Conservation (phyloP, 345 rosid genomes). For the Ceriops decandra region DNA sequence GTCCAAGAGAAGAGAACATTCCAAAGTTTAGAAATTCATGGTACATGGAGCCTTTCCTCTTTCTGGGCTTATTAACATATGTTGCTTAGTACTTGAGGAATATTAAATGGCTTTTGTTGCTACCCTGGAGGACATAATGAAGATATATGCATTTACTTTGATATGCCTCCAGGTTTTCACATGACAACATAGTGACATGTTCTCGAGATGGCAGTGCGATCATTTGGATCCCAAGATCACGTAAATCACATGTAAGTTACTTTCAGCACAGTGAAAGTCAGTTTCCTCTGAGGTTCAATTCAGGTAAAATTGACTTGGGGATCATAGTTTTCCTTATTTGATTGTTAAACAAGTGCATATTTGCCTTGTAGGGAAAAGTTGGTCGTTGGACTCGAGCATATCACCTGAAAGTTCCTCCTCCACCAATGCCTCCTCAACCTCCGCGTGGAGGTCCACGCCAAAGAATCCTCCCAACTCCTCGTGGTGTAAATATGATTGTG, state of each 20-base stretch:
- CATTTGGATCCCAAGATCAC: constrained; percentile 91
- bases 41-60: constrained; percentile 32
- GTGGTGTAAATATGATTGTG: constrained; percentile 95
- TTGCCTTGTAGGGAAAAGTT: constrained; percentile 59
- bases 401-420: constrained; percentile 99
- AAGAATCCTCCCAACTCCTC: constrained; percentile 93
- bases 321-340: not conserved
- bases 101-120: too few relatives aligned
- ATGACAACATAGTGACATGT: constrained; percentile 92
- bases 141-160: not conserved
- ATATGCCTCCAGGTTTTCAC: constrained; percentile 62
- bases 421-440: constrained; percentile 95
- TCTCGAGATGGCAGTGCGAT: constrained; percentile 99
- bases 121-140: not conserved
- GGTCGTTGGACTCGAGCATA: constrained; percentile 84
- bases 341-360: constrained; percentile 4
- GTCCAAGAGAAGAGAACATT: constrained; percentile 70
- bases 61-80: too few relatives aligned
- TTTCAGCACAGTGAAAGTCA: not conserved
- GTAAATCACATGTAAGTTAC: constrained; percentile 75
- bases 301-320: not conserved
- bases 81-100: too few relatives aligned
- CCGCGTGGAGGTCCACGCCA: constrained; percentile 97
- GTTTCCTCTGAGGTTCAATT: constrained; percentile 8
- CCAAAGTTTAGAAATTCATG: constrained; percentile 87